Evolutionary conservation across 2,329 filamentous ascomycete species (phyloP), one percentile per base, ranked within the genome.

Genomic region (Passalora sequoiae): DNA sequence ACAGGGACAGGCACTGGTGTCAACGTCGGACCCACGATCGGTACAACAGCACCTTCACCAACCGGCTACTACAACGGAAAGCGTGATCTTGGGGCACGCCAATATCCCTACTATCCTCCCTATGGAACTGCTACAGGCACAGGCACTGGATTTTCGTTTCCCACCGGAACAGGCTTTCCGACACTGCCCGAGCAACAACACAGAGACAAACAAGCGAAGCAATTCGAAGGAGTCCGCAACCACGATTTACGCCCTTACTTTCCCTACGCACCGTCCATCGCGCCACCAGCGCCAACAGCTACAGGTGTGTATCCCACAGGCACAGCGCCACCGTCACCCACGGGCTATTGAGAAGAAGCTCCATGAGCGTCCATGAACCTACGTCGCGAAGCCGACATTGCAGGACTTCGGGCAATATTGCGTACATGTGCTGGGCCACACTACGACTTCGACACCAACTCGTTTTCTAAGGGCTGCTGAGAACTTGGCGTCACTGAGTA

Each of bases 1-100:
- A 29, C 38, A 9, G 37, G 37, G 13, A 40, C 38, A 4, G 38
- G 38, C 28, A 41, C 38, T n/a, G 38, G 28, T 12, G 27, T 30
- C 17, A 20, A 28, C 13, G 2, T 13, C 36, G 21, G 21, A 38
- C 25, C 36, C 17, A 24, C 36, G 13, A 15, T 19, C 1, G n/a
- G 15, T 27, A 21, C 36, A 16, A 38, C 22, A 25, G 36, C 36
- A 16, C 9, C 36, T 16, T 21, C 21, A 27, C 21, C 36, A 6
- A 25, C 36, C 13, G 22, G 36, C 36, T 28, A 38, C 21, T 15
- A 27, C 21, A 17, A 27, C 15, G n/a, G 17, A 10, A 38, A 38
- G 2, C 36, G 36, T n/a, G 19, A 22, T 13, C 21, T 28, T 13
- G 21, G 7, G 28, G 20, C 15, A 10, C 36, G 21, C 20, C 13